Percentiles rank a stretch among this genome's conserved stretches.
These are phyloP conservation scores for Tricladium varicosporioides DNA, from an alignment of 2,329 filamentous ascomycete species.

Conservation along the genomic window DNA sequence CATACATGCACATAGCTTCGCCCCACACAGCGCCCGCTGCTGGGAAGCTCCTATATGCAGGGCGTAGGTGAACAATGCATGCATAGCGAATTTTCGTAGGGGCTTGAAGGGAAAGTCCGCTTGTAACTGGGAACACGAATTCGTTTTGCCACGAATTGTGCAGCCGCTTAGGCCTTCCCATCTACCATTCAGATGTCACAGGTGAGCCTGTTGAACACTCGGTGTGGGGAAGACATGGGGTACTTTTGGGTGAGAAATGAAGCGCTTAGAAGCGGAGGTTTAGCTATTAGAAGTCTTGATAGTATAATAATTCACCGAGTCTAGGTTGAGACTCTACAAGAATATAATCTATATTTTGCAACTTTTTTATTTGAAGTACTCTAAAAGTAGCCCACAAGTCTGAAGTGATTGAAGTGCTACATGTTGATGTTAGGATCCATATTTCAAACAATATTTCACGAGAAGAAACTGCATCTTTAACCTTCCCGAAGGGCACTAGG, in stretches of 20 bases:
- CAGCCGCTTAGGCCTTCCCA: not conserved
- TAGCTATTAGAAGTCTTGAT: not conserved
- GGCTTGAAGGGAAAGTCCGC: not conserved
- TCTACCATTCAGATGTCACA: not conserved
- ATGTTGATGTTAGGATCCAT: too few relatives aligned
- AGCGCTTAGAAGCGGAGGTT: not conserved
- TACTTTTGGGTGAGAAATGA: not conserved
- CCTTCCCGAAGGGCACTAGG: too few relatives aligned
- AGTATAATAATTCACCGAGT: not conserved
- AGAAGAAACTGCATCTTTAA: too few relatives aligned
- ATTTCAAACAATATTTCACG: not conserved
- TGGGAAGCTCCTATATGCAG: not conserved
- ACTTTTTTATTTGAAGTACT: too few relatives aligned
- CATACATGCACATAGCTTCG: not conserved
- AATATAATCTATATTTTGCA: too few relatives aligned
- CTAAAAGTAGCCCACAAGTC: too few relatives aligned
- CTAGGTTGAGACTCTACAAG: too few relatives aligned
- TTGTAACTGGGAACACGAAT: not conserved
- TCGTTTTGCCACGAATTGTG: constrained; percentile 6
- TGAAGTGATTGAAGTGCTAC: too few relatives aligned
- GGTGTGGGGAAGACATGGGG: not conserved
- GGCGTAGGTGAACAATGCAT: not conserved
- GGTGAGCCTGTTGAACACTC: not conserved
- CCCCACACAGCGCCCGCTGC: not conserved
- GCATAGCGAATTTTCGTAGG: not conserved